Evolutionary conservation across 2,329 filamentous ascomycete species (phyloP).

Genomic region (Sporothrix pallida): DNA sequence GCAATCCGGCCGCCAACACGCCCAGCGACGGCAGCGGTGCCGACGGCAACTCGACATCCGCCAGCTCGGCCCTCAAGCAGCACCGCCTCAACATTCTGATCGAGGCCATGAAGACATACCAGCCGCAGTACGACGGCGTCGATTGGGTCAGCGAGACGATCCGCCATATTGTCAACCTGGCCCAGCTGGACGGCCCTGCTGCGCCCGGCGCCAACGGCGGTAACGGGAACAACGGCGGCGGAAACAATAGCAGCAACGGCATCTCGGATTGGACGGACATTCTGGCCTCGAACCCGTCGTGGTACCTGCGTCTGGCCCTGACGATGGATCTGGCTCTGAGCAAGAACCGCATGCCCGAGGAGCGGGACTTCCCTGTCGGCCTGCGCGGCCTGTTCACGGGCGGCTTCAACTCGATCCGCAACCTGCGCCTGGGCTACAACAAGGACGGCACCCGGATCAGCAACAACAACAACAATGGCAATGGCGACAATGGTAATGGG

Average conservation of each 20-base stretch:
- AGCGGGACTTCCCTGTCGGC: constrained; percentile 37
- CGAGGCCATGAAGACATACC: constrained; percentile 39
- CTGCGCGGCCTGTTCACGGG: constrained; percentile 35
- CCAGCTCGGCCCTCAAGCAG: constrained; percentile 50
- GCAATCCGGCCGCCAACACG: not conserved
- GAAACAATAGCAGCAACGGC: not conserved
- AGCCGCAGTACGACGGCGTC: constrained; percentile 38
- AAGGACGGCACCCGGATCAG: not conserved
- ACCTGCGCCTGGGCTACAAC: constrained; percentile 28
- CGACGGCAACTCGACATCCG: not conserved
- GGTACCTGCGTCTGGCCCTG: constrained; percentile 38
- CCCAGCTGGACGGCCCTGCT: constrained; percentile 35
- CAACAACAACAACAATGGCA: not conserved
- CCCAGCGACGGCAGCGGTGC: not conserved
- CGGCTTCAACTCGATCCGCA: constrained; percentile 22
- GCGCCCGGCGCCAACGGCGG: not conserved
- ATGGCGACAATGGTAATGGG: not conserved
- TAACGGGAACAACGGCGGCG: not conserved
- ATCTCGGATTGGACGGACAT: constrained; percentile 37
- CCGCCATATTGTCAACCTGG: constrained; percentile 37
- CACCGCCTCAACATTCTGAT: constrained; percentile 44
- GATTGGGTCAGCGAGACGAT: constrained; percentile 38
- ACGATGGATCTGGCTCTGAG: constrained; percentile 38
- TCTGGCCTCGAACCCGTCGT: constrained; percentile 35
- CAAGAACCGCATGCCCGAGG: constrained; percentile 39